A percentile compares a stretch with the other conserved stretches of the same genome.
These are phyloP conservation scores for Colletotrichum sp. DNA, from an alignment of 2,329 filamentous ascomycete genomes.

Conservation along the genomic window DNA sequence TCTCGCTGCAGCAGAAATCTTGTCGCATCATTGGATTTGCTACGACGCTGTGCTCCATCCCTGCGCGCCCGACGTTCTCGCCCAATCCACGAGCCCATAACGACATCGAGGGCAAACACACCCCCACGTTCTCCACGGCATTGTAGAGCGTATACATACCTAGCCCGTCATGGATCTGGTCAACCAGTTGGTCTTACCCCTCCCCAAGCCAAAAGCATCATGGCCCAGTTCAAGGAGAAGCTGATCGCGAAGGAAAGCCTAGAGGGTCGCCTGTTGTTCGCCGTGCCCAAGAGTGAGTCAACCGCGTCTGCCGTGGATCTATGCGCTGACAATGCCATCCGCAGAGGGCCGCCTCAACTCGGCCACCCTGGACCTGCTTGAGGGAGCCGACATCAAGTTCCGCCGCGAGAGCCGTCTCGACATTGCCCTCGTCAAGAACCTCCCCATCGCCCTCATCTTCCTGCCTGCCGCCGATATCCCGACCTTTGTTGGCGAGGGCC, in stretches of 20 bases:
- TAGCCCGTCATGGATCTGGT: conserved; percentile 54
- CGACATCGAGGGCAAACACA: neutral
- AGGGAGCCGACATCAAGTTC: conserved; percentile 96
- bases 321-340: conserved; percentile 25
- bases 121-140: neutral
- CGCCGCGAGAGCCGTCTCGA: conserved; percentile 93
- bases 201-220: neutral
- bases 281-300: conserved; percentile 93
- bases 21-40: conserved; percentile 15
- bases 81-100: neutral
- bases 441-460: conserved; percentile 94
- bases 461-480: conserved; percentile 97
- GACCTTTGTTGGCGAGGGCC: conserved; percentile 94
- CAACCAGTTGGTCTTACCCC: conserved; percentile 50
- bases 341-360: conserved; percentile 92
- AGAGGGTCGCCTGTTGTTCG: conserved; percentile 92
- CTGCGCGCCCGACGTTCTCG: conserved; percentile 11
- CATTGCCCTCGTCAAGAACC: conserved; percentile 97
- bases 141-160: neutral
- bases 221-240: conserved; percentile 16
- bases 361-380: conserved; percentile 85
- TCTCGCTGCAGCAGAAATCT: conserved; percentile 7
- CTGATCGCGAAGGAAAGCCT: conserved; percentile 59
- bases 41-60: conserved; percentile 13
- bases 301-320: conserved; percentile 8